phyloP scores from a whole-genome alignment of 2,329 filamentous ascomycete genomes.

The Aspergillus sp. region DNA sequence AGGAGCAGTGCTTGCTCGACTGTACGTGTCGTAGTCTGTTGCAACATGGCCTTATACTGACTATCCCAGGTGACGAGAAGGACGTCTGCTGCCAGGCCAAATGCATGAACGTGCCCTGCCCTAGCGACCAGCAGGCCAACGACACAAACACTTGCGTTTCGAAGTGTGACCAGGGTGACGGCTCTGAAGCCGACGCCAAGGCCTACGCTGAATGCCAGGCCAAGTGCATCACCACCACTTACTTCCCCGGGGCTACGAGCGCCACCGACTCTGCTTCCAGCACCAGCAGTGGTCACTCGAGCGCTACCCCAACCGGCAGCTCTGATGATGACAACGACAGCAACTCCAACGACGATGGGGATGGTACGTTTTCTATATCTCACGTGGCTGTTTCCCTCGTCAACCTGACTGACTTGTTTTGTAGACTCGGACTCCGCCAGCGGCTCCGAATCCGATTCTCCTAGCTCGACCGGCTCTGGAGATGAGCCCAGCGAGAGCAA shows the following conservation, averaged over 20 bases:
- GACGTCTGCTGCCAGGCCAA: conserved; percentile 54
- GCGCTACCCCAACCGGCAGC: conserved; percentile 24
- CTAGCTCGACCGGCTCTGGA: conserved; percentile 13
- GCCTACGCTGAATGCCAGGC: conserved; percentile 51
- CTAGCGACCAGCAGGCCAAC: conserved; percentile 50
- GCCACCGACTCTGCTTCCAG: conserved; percentile 21
- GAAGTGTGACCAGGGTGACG: conserved; percentile 54
- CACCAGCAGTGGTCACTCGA: conserved; percentile 21
- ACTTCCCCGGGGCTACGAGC: conserved; percentile 39
- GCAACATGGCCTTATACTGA: conserved; percentile 2
- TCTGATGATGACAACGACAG: conserved; percentile 17
- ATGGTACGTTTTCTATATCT: not conserved
- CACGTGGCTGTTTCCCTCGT: not conserved
- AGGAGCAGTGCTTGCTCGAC: conserved; percentile 34
- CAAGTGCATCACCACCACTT: conserved; percentile 50
- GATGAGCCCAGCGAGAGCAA: conserved; percentile 25
- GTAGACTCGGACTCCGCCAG: conserved; percentile 16
- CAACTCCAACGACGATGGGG: not conserved
- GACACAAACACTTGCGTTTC: conserved; percentile 53
- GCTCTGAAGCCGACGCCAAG: conserved; percentile 45
- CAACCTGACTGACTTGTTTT: not conserved
- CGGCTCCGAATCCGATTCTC: conserved; percentile 17
- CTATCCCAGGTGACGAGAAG: conserved; percentile 34
- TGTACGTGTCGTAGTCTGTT: conserved; percentile 27
- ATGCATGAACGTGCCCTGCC: conserved; percentile 54